These are phyloP conservation scores for Osmanthus fragrans DNA, from an alignment of 257 asterid genomes.

Conservation along the genomic window DNA sequence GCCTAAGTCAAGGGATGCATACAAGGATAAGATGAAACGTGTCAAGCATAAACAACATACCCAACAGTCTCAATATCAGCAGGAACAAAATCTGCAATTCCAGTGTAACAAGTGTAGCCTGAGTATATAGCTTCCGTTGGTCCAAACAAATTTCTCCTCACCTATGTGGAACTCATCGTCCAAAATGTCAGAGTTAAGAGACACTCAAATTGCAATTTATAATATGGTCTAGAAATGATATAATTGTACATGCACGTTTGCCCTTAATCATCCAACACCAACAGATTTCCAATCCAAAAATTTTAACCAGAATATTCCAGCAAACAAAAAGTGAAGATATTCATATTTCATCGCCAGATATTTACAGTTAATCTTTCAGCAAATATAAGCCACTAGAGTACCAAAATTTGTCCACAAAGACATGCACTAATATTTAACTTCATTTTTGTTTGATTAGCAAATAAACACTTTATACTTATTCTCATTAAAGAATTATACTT, in stretches of 20 bases:
- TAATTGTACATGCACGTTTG: too few relatives aligned
- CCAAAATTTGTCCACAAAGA: too few relatives aligned
- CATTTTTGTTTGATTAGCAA: too few relatives aligned
- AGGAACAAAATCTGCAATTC: conserved; percentile 91
- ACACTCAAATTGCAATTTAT: background rate
- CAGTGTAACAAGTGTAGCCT: conserved; percentile 97
- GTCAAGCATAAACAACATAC: conserved; percentile 40
- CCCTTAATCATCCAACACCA: background rate
- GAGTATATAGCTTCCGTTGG: conserved; percentile 65
- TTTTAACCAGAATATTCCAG: background rate
- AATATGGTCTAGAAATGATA: background rate
- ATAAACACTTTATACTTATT: too few relatives aligned
- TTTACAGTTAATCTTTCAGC: too few relatives aligned
- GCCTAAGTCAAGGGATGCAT: background rate
- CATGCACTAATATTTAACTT: too few relatives aligned
- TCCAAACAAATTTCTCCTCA: conserved; percentile 76
- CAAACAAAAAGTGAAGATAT: too few relatives aligned
- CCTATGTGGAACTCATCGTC: conserved; percentile 43
- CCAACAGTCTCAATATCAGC: conserved; percentile 96
- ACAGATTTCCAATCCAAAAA: background rate
- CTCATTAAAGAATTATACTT: too few relatives aligned
- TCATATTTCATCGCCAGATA: too few relatives aligned
- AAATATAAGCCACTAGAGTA: too few relatives aligned
- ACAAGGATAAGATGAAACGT: conserved; percentile 6
- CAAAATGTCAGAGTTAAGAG: background rate